These are phyloP conservation scores for Trichoderma afroharzianum DNA, from an alignment of 2,329 filamentous ascomycete species.

Conservation along the genomic window DNA sequence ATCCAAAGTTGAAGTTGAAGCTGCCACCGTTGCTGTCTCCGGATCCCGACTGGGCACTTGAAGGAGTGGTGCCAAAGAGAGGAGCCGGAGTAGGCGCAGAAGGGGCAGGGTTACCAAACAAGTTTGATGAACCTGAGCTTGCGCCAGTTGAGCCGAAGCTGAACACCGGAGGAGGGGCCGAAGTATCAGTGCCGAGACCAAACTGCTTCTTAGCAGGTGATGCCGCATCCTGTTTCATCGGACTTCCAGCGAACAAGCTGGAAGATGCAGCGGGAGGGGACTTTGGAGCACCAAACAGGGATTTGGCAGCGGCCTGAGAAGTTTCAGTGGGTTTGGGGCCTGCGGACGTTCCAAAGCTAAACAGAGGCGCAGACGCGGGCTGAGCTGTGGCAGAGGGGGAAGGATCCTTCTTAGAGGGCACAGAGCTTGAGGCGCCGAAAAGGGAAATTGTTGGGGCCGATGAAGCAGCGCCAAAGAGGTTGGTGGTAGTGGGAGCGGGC, in stretches of 20 bases:
- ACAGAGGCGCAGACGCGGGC: conserved; percentile 27
- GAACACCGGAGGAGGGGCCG: conserved; percentile 32
- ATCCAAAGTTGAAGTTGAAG: conserved; percentile 34
- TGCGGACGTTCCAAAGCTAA: conserved; percentile 33
- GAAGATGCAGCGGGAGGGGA: conserved; percentile 29
- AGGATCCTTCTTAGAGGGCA: conserved; percentile 22
- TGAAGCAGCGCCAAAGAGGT: conserved; percentile 16
- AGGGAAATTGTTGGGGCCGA: conserved; percentile 16
- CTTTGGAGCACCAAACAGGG: conserved; percentile 38
- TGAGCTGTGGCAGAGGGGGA: conserved; percentile 21
- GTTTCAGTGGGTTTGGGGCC: conserved; percentile 29
- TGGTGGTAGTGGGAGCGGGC: conserved; percentile 16
- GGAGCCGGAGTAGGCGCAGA: conserved; percentile 20
- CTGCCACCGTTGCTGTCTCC: conserved; percentile 17
- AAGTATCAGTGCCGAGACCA: conserved; percentile 23
- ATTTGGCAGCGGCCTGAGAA: conserved; percentile 30
- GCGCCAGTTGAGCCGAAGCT: conserved; percentile 29
- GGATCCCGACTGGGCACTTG: conserved; percentile 22
- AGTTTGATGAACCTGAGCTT: conserved; percentile 34
- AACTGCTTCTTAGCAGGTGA: conserved; percentile 37
- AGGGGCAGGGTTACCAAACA: conserved; percentile 34
- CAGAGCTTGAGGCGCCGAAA: conserved; percentile 30
- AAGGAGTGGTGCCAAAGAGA: conserved; percentile 21
- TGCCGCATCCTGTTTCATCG: conserved; percentile 42
- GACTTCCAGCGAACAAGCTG: conserved; percentile 39